Evolutionary conservation across 768 basidiomycete species (phyloP).

Genomic region (Candolleomyces efflorescens): DNA sequence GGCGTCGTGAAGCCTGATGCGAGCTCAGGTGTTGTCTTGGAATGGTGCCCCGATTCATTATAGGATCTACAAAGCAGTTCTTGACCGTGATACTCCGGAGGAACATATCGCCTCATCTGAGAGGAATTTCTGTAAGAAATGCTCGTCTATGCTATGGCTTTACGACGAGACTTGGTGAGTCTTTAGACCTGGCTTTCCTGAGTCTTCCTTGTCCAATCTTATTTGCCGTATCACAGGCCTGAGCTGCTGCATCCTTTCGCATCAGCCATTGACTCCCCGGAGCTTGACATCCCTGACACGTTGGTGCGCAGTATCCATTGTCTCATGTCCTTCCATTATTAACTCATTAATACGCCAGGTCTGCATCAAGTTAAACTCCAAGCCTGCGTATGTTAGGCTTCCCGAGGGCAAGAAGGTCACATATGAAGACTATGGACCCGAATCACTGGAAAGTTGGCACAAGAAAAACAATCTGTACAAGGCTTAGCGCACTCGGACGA

Average conservation of each 20-base stretch:
- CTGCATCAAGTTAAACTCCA: slow-evolving; percentile 42
- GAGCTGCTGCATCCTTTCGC: slow-evolving; percentile 66
- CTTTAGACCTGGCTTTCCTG: background rate
- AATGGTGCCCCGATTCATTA: background rate
- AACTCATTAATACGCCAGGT: slow-evolving; percentile 26
- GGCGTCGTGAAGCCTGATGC: background rate
- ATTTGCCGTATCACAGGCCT: slow-evolving; percentile 33
- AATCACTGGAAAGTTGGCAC: slow-evolving; percentile 59
- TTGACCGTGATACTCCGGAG: slow-evolving; percentile 50
- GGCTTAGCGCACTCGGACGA: slow-evolving; percentile 9
- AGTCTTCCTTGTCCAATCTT: background rate
- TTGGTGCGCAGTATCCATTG: slow-evolving; percentile 34
- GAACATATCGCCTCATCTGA: slow-evolving; percentile 49
- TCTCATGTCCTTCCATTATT: background rate
- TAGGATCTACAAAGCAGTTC: slow-evolving; percentile 60
- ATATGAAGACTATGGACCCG: slow-evolving; percentile 38
- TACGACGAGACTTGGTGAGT: slow-evolving; percentile 52
- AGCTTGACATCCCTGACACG: slow-evolving; percentile 45
- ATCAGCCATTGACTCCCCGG: slow-evolving; percentile 58
- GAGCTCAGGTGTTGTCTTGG: background rate
- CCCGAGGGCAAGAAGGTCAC: slow-evolving; percentile 52
- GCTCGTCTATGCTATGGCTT: slow-evolving; percentile 65
- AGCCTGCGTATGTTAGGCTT: slow-evolving; percentile 58
- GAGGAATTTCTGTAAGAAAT: slow-evolving; percentile 59
- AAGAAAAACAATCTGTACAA: slow-evolving; percentile 43